A percentile compares a stretch with the other conserved stretches of the same genome.
Conservation (phyloP, 768 basidiomycete species). For the Crassisporium funariophilum region DNA sequence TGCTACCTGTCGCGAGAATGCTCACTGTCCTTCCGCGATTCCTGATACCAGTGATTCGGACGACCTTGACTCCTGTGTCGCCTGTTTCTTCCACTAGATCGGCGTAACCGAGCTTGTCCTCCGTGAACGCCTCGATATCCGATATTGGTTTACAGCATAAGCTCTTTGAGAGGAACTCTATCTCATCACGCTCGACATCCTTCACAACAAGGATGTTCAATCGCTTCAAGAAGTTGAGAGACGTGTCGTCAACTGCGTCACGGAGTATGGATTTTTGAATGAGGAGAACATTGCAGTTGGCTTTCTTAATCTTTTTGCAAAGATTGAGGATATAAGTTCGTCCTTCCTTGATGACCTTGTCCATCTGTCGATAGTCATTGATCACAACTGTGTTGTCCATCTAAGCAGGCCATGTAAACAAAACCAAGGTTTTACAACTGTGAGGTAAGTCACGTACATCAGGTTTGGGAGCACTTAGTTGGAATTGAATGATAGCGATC, state of each 20-base stretch:
- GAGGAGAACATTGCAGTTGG: constrained; percentile 98
- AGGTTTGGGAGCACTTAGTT: constrained; percentile 95
- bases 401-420: constrained; percentile 41
- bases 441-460: constrained; percentile 62
- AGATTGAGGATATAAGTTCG: constrained; percentile 96
- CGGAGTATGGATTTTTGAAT: constrained; percentile 99
- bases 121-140: constrained; percentile 96
- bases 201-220: constrained; percentile 96
- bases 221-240: constrained; percentile 95
- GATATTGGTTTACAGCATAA: constrained; percentile 95
- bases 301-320: constrained; percentile 99
- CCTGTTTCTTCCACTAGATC: constrained; percentile 92
- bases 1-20: constrained; percentile 93
- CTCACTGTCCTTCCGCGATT: constrained; percentile 94
- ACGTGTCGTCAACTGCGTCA: constrained; percentile 98
- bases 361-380: constrained; percentile 99
- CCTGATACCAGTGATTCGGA: constrained; percentile 92
- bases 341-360: constrained; percentile 99
- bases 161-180: constrained; percentile 94
- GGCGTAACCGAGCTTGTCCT: constrained; percentile 96
- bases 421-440: constrained; percentile 1
- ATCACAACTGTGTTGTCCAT: constrained; percentile 99
- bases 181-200: constrained; percentile 98
- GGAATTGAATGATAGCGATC: constrained; percentile 98
- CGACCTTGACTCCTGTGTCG: constrained; percentile 84